Base-by-base conservation (phyloP, 768 basidiomycete species). In the Lentinula raphanica region DNA sequence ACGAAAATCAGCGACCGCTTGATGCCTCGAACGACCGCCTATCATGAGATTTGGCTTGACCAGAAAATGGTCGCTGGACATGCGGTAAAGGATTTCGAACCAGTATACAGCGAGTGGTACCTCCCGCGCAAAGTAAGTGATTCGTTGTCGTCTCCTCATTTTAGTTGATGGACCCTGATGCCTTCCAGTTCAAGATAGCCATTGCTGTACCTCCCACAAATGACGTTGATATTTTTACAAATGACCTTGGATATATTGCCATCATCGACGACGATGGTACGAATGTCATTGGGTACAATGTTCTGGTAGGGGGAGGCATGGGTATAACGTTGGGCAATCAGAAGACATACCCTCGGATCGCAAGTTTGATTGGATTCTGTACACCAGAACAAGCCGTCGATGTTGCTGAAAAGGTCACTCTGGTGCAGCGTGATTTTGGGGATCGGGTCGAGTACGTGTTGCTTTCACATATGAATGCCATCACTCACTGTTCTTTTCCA, bases 11-110 rank as follows among this genome's bases (percentile, higher is more conserved):
- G 92, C 72, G 84, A 86, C 60, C 87, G 90, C 66, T 81, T 99
- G 42, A 78, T 97, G 35, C 97, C 97, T 21, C 81, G 85, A 45
- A 98, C 95, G 5, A 85, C 86, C 3, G 97, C 97, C 5, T 98
- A 99, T 70, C 93, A 98, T 68, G 97, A 99, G 73, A 98, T 99
- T 61, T 99, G 96, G 96, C 79, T 98, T 42, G 94, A 98, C 76
- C 94, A 97, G 77, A 97, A 97, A 77, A 75, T 94, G 65, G 89
- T 99, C 50, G 92, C 90, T 5, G 97, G 96, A 15, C 94, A 94
- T 38, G 94, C 94, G 4, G 72, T 97, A 59, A 90, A 94, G 68
- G 94, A 97, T 72, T 85, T 92, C 63, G 97, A 99, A 72, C 97
- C 97, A 1, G 72, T 98, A n/a, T 99, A 98, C 68, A 97, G 97